Base-by-base conservation (phyloP, 495 filamentous ascomycete species). In the Xylaria scruposa region DNA sequence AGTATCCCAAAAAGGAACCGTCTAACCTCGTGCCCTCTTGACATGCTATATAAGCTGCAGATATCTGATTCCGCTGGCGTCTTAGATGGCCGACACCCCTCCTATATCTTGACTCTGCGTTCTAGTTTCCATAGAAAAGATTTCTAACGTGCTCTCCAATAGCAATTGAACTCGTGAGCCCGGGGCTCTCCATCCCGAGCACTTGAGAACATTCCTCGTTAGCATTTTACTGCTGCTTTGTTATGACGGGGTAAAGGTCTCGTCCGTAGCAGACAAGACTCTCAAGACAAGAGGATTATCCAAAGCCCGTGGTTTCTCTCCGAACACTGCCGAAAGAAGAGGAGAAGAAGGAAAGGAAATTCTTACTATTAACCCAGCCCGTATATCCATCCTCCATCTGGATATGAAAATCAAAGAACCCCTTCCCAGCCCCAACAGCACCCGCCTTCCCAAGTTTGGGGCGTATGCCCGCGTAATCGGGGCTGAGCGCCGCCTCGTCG, bases 141-240 rank as follows among this genome's bases (percentile, higher is more conserved):
- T 81, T 84, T 76, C 91, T 84, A 21, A 97, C 96, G 86, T 89
- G 89, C 75, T 97, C 94, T 15, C 85, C 95, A 82, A 99, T 97
- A 13, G 94, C 94, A 83, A 99, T 84, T 68, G 85, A 90, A 78
- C 92, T 95, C 38, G 96, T 99, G 80, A 99, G 83, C 60, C 96
- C 97, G 0, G 96, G 96, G 83, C 93, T 97, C 83, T 99, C 96
- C 79, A 99, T 97, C 8, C 93, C 94, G 76, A 98, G 77, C 73
- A 98, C 79, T 71, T 29, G 19, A 46, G 10, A 42, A 40, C 51
- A 60, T 10, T 5, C 42, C 59, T 5, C 33, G 49, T 70, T 33
- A 70, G 68, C 58, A 31, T 29, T 29, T 29, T 3, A 3, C 38
- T 3, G 15, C 19, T 4, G 3, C 21, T 17, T 51, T 40, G 1